These are phyloP conservation scores for Cryptosporidium viatorum DNA, from an alignment of 169 alveolate genomes.

Conservation along the genomic window DNA sequence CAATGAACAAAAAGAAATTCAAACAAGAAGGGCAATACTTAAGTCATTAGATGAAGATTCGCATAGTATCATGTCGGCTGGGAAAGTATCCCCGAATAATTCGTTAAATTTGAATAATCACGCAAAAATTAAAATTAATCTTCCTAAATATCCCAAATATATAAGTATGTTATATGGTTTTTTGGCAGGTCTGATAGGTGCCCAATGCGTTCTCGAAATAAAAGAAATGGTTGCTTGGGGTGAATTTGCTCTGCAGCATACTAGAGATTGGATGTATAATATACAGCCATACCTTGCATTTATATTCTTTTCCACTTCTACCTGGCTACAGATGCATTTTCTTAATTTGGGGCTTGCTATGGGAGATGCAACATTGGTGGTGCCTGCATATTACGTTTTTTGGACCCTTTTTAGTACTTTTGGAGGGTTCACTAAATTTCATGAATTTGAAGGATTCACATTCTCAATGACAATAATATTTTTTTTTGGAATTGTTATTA, in stretches of 20 bases:
- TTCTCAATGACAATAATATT: constrained; percentile 23
- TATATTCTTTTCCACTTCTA: constrained; percentile 82
- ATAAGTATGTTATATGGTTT: constrained; percentile 84
- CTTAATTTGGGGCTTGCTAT: constrained; percentile 84
- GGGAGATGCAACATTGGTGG: constrained; percentile 87
- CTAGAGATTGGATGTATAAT: constrained; percentile 75
- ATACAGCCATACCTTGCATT: constrained; percentile 84
- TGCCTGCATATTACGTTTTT: constrained; percentile 86
- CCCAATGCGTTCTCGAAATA: constrained; percentile 87
- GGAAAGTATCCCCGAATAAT: constrained; percentile 8
- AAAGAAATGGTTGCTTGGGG: constrained; percentile 85
- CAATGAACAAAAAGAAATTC: constrained; percentile 78
- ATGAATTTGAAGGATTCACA: constrained; percentile 84
- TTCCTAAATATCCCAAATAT: constrained; percentile 77
- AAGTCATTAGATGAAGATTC: constrained; percentile 75
- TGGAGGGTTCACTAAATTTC: constrained; percentile 87
- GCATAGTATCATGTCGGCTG: constrained; percentile 1
- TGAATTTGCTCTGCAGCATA: constrained; percentile 60
- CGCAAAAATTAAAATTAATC: constrained; percentile 60
- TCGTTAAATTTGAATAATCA: constrained; percentile 31
- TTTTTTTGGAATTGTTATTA: constrained; percentile 49
- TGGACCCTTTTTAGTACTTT: constrained; percentile 88
- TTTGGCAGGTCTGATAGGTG: constrained; percentile 86
- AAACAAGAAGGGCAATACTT: constrained; percentile 76
- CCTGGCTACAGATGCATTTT: constrained; percentile 85